These are phyloP conservation scores for Starmerella lactis-condensi DNA, from an alignment of 805 yeast genomes.

Conservation along the genomic window DNA sequence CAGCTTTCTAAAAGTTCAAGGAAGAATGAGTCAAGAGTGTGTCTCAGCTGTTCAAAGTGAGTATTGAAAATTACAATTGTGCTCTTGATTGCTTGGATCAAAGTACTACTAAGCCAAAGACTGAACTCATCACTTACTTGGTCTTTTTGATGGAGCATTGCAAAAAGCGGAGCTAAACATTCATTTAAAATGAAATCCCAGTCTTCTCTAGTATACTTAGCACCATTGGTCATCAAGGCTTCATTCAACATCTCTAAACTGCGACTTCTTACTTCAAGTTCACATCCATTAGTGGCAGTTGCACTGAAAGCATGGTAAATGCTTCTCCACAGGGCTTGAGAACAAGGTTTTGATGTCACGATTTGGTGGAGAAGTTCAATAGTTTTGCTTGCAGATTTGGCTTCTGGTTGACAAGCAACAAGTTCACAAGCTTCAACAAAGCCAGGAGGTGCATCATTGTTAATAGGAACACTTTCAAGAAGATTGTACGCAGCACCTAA, in stretches of 20 bases:
- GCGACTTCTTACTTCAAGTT: conserved; percentile 78
- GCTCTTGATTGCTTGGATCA: conserved; percentile 84
- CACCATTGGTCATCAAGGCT: conserved; percentile 60
- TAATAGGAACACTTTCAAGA: conserved; percentile 20
- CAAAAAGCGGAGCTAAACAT: conserved; percentile 77
- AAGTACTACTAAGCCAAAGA: conserved; percentile 91
- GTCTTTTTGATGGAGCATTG: conserved; percentile 42
- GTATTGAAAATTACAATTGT: conserved; percentile 68
- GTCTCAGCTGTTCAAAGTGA: conserved; percentile 58
- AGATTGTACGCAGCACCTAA: conserved; percentile 11
- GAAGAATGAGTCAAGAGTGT: conserved; percentile 63
- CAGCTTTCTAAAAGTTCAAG: conserved; percentile 64
- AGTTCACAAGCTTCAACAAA: conserved; percentile 60
- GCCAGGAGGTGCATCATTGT: conserved; percentile 20
- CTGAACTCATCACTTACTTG: conserved; percentile 55
- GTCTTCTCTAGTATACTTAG: conserved; percentile 48
- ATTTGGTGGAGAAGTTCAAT: conserved; percentile 48
- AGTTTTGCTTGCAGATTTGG: conserved; percentile 59
- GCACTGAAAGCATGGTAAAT: conserved; percentile 70
- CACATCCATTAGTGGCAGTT: conserved; percentile 82
- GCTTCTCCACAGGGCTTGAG: conserved; percentile 12
- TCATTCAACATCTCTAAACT: conserved; percentile 74
- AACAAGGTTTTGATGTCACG: conserved; percentile 14
- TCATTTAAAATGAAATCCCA: conserved; percentile 72
- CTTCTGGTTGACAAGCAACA: conserved; percentile 65